These are phyloP conservation scores for Talaromyces sp. DNA, from an alignment of 2,329 filamentous ascomycete species.

Conservation along the genomic window DNA sequence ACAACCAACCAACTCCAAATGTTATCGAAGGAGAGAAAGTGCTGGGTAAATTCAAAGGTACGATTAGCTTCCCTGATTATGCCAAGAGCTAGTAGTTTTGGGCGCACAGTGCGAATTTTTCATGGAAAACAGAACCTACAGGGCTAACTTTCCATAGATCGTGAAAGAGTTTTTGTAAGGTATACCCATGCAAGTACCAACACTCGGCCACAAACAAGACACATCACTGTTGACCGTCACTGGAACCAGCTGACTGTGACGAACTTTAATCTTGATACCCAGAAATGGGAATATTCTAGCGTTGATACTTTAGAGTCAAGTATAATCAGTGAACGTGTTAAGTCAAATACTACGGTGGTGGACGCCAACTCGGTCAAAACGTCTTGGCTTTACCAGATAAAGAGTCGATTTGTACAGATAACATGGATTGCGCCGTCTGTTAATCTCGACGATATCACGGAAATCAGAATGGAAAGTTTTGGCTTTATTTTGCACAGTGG, in stretches of 20 bases:
- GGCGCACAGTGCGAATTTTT: not conserved
- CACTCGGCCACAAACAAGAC: not conserved
- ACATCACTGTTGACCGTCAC: constrained; percentile 13
- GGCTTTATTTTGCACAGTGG: constrained; percentile 8
- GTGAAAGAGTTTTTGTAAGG: constrained; percentile 11
- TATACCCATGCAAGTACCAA: constrained; percentile 2
- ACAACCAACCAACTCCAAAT: constrained; percentile 1
- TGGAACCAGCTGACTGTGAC: constrained; percentile 2
- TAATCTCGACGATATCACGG: constrained; percentile 5
- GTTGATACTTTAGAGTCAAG: not conserved
- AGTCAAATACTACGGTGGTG: not conserved
- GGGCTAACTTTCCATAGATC: not conserved
- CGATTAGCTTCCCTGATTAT: not conserved
- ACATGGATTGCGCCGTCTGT: constrained; percentile 10
- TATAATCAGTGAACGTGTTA: not conserved
- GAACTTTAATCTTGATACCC: constrained; percentile 1
- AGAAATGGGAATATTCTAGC: constrained; percentile 11
- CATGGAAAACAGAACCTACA: not conserved
- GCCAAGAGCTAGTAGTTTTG: not conserved
- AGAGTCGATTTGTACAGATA: constrained; percentile 13
- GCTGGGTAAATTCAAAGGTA: constrained; percentile 9
- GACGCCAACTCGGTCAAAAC: not conserved
- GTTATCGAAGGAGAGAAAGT: constrained; percentile 12
- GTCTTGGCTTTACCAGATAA: constrained; percentile 2
- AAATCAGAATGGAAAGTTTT: not conserved